phyloP scores from a whole-genome alignment of 768 basidiomycete species.

The Collybia sordida region DNA sequence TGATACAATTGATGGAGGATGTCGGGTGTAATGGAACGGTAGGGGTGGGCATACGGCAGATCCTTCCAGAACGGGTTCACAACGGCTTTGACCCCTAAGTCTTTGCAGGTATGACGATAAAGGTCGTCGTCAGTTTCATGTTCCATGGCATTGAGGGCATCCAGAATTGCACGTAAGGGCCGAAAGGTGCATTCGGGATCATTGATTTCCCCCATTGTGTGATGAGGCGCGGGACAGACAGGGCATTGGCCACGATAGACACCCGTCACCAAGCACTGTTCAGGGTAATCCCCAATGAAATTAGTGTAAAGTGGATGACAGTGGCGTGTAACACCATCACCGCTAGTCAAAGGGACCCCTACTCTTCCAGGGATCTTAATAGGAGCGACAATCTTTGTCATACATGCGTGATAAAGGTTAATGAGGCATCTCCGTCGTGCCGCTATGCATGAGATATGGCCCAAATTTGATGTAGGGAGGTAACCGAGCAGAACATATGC shows the following conservation, averaged over 20 bases:
- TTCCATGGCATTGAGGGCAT: too few relatives aligned
- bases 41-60: conserved; percentile 26
- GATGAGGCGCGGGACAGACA: too few relatives aligned
- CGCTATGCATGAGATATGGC: conserved; percentile 25
- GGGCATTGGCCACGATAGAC: too few relatives aligned
- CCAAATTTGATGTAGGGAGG: conserved; percentile 35
- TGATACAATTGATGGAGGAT: conserved; percentile 36
- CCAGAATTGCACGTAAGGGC: too few relatives aligned
- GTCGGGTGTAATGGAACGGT: conserved; percentile 27
- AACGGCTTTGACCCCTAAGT: background rate
- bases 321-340: conserved; percentile 28
- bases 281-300: conserved; percentile 40
- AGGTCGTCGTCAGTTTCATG: too few relatives aligned
- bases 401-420: conserved; percentile 37
- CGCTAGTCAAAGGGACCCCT: conserved; percentile 26
- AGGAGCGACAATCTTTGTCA: conserved; percentile 25
- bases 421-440: conserved; percentile 19
- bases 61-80: conserved; percentile 22
- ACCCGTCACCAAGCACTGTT: conserved; percentile 41
- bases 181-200: too few relatives aligned
- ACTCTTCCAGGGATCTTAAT: conserved; percentile 19
- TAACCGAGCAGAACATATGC: conserved; percentile 39
- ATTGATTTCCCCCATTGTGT: too few relatives aligned
- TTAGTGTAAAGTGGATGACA: conserved; percentile 38
- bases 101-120: too few relatives aligned